phyloP scores from a whole-genome alignment of 1,284 basidiomycete genomes.

The Leccinum angustisporum region DNA sequence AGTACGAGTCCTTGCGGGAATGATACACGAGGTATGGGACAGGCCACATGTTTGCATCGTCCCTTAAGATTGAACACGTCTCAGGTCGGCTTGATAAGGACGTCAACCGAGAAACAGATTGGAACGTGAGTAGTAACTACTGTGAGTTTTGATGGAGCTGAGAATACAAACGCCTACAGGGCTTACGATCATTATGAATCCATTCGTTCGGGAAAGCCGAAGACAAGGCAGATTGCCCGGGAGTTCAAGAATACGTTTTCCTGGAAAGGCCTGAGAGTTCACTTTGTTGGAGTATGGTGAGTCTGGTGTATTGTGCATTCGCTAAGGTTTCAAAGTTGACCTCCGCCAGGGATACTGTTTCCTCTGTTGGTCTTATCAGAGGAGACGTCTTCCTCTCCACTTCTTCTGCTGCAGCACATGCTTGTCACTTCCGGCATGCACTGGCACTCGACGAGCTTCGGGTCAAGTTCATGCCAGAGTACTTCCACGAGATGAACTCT shows the following conservation, averaged over 20 bases:
- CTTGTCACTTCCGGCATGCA: neutral
- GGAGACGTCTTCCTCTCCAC: conserved; percentile 21
- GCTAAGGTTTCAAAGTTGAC: neutral
- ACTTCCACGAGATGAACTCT: conserved; percentile 2
- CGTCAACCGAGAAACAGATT: conserved; percentile 18
- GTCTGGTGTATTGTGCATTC: neutral
- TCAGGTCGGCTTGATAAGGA: conserved; percentile 19
- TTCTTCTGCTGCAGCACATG: conserved; percentile 11
- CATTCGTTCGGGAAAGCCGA: conserved; percentile 5
- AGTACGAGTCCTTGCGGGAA: conserved; percentile 38
- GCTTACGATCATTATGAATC: conserved; percentile 37
- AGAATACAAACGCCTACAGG: conserved; percentile 15
- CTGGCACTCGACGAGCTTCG: conserved; percentile 1
- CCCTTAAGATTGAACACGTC: neutral
- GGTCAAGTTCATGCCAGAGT: conserved; percentile 1
- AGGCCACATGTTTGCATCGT: neutral
- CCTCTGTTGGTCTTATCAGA: conserved; percentile 30
- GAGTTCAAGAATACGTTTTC: conserved; percentile 4
- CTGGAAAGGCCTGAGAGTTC: conserved; percentile 23
- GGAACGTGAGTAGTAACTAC: conserved; percentile 6
- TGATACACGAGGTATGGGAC: conserved; percentile 37
- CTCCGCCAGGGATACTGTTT: conserved; percentile 41
- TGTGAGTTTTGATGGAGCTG: neutral
- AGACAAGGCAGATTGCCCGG: neutral
- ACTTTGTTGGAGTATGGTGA: conserved; percentile 39